Evolutionary conservation across 164 flowering plant genomes (phyloP).

Genomic region (Magnolia officinalis): DNA sequence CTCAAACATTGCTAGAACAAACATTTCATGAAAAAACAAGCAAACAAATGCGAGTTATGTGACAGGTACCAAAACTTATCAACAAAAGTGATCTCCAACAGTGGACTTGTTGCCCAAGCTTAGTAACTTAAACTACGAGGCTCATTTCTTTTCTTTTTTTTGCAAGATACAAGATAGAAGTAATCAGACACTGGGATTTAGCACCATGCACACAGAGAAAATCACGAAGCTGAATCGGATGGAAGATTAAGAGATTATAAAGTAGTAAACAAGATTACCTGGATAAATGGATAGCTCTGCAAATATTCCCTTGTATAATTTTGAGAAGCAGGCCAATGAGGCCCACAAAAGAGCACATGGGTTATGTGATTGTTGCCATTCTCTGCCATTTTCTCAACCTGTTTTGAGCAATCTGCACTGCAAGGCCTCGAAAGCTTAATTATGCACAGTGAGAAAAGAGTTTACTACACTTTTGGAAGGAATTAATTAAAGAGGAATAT

Average conservation of each 20-base stretch:
- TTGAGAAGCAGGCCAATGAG: slow-evolving; percentile 65
- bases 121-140: no score
- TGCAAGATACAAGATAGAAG: not conserved
- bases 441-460: not conserved
- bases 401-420: slow-evolving; percentile 19
- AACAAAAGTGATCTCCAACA: no score
- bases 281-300: slow-evolving; percentile 49
- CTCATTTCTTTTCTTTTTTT: no score
- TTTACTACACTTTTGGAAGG: not conserved
- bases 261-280: slow-evolving; percentile 33
- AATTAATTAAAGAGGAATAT: no score
- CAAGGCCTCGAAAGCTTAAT: slow-evolving; percentile 2
- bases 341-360: slow-evolving; percentile 79
- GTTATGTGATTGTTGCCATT: slow-evolving; percentile 29
- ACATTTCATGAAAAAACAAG: no score
- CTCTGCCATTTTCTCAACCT: slow-evolving; percentile 20
- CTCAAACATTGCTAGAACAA: no score
- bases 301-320: slow-evolving; percentile 69
- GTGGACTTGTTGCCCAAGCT: no score
- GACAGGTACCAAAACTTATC: no score
- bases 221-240: not conserved
- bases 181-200: not conserved
- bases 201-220: not conserved
- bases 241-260: not conserved
- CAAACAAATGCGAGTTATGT: no score